phyloP scores from a whole-genome alignment of 371 early-diverging fungal genomes.

The Coemansia sp. region DNA sequence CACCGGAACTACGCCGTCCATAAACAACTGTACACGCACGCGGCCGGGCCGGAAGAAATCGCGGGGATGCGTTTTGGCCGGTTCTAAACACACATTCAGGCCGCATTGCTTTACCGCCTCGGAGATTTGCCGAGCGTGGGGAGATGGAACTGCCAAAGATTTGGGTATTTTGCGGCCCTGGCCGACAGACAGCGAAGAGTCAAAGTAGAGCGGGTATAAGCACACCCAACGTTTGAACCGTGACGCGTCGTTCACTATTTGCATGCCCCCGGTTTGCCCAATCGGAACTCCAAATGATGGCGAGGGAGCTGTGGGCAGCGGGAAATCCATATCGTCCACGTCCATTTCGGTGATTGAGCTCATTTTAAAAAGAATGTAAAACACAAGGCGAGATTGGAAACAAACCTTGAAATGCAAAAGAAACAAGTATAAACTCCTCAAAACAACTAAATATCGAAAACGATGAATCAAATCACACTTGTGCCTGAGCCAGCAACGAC shows the following conservation, averaged over 20 bases:
- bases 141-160: conserved; percentile 42
- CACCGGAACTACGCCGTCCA: conserved; percentile 5
- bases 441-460: neutral
- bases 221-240: conserved; percentile 54
- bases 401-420: neutral
- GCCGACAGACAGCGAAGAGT: conserved; percentile 37
- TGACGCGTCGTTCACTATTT: conserved; percentile 24
- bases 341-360: conserved; percentile 22
- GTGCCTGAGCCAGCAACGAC: conserved; percentile 7
- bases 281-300: conserved; percentile 8
- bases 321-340: conserved; percentile 61
- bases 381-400: neutral
- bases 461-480: neutral
- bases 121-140: conserved; percentile 55
- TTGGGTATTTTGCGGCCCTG: conserved; percentile 50
- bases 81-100: conserved; percentile 52
- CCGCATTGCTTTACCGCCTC: conserved; percentile 53
- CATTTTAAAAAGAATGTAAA: neutral
- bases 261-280: conserved; percentile 14
- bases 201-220: conserved; percentile 61
- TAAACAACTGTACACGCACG: conserved; percentile 40
- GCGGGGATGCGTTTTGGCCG: conserved; percentile 47
- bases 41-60: conserved; percentile 51
- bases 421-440: neutral
- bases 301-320: conserved; percentile 48